These are phyloP conservation scores for Rhododendron griersonianum DNA, from an alignment of 148 eudicot species.

Conservation along the genomic window DNA sequence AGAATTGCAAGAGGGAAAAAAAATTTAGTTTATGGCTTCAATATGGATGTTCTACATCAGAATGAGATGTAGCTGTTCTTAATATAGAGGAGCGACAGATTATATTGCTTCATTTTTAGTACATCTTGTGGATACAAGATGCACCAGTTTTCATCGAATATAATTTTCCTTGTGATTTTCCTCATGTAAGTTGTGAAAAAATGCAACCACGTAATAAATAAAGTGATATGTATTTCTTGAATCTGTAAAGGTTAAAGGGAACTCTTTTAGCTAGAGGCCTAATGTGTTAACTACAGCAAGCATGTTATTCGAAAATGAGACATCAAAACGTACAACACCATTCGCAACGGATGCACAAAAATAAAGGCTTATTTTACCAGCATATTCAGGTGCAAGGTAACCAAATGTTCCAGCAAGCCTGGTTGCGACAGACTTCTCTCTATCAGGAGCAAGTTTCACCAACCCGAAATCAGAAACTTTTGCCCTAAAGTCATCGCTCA, in stretches of 20 bases:
- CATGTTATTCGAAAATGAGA: background rate
- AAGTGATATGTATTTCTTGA: background rate
- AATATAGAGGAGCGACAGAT: background rate
- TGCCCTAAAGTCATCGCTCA: slow-evolving; percentile 64
- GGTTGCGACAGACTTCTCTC: slow-evolving; percentile 59
- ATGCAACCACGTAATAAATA: background rate
- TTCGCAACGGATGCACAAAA: background rate
- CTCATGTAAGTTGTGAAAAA: background rate
- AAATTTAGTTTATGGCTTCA: background rate
- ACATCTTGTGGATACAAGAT: background rate
- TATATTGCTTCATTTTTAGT: background rate
- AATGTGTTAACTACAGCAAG: background rate
- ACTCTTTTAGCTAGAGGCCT: background rate
- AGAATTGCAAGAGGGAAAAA: background rate
- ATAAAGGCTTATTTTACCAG: slow-evolving; percentile 37
- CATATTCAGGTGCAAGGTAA: slow-evolving; percentile 84
- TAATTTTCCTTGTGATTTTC: background rate
- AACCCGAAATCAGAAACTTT: slow-evolving; percentile 77
- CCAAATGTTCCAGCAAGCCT: slow-evolving; percentile 87
- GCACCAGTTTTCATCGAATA: background rate
- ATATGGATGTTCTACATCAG: background rate
- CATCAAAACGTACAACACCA: background rate
- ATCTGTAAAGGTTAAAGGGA: background rate
- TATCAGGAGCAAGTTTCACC: slow-evolving; percentile 76
- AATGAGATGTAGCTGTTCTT: background rate